phyloP scores from a whole-genome alignment of 2,329 filamentous ascomycete species.

The Beauveria rudraprayagi region DNA sequence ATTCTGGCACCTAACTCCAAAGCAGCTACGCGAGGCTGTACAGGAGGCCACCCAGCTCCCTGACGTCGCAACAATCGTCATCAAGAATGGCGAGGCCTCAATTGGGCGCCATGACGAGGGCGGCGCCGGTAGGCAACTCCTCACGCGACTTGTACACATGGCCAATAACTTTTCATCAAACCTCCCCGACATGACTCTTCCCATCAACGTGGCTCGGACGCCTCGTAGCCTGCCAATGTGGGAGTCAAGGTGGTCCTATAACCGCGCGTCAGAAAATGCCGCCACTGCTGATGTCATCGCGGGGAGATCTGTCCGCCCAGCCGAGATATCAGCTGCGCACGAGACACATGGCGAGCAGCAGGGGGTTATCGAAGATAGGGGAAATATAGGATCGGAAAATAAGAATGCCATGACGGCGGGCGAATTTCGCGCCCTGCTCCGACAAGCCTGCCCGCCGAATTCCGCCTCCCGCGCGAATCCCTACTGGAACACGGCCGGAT shows the following conservation, averaged over 20 bases:
- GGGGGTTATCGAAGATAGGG: not conserved
- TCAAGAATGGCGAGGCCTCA: slow-evolving; percentile 52
- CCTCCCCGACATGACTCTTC: slow-evolving; percentile 75
- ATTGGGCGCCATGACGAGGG: slow-evolving; percentile 31
- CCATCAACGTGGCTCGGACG: slow-evolving; percentile 61
- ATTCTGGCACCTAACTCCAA: slow-evolving; percentile 67
- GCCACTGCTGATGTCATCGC: slow-evolving; percentile 10
- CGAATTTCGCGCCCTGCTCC: slow-evolving; percentile 34
- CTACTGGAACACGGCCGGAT: slow-evolving; percentile 54
- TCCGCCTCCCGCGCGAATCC: slow-evolving; percentile 52
- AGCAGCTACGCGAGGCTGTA: slow-evolving; percentile 55
- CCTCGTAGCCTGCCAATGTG: slow-evolving; percentile 44
- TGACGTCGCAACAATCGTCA: slow-evolving; percentile 42
- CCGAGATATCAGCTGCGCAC: slow-evolving; percentile 1
- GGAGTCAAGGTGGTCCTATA: slow-evolving; percentile 39
- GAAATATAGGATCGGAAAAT: not conserved
- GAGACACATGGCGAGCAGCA: not conserved
- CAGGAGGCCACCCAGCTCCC: slow-evolving; percentile 31
- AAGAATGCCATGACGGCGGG: slow-evolving; percentile 17
- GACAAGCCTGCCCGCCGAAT: slow-evolving; percentile 50
- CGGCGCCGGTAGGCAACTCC: slow-evolving; percentile 25
- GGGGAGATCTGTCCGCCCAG: slow-evolving; percentile 6
- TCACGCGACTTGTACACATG: slow-evolving; percentile 52
- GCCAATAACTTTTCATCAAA: slow-evolving; percentile 62
- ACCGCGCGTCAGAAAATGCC: slow-evolving; percentile 5